These are phyloP conservation scores for Lipomyces chichibuensis DNA, from an alignment of 805 yeast species.

Conservation along the genomic window DNA sequence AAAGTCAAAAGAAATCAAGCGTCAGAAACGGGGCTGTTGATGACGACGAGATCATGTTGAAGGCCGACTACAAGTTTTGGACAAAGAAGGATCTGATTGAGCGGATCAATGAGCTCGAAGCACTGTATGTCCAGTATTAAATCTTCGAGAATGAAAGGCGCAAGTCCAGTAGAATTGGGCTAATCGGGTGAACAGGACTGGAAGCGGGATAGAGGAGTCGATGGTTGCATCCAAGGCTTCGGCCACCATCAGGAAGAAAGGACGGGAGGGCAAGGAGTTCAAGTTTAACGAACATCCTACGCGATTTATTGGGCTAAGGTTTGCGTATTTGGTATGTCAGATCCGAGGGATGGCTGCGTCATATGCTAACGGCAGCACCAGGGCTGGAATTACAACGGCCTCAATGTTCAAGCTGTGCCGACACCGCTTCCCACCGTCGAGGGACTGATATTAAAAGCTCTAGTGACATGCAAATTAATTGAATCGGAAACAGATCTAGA, in stretches of 20 bases:
- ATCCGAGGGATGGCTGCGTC: neutral
- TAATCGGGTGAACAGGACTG: neutral
- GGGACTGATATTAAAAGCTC: slow-evolving; percentile 68
- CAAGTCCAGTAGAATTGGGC: neutral
- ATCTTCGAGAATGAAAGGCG: no score
- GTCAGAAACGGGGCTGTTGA: neutral
- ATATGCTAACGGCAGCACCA: slow-evolving; percentile 17
- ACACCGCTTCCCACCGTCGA: slow-evolving; percentile 89
- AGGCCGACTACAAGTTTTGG: slow-evolving; percentile 60
- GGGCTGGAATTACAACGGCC: slow-evolving; percentile 94
- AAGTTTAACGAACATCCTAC: slow-evolving; percentile 41
- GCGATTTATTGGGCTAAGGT: slow-evolving; percentile 75
- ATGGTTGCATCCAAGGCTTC: neutral
- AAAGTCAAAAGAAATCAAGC: neutral
- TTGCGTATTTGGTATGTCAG: slow-evolving; percentile 62
- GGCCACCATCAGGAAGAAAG: slow-evolving; percentile 17
- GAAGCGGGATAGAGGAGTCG: slow-evolving; percentile 1
- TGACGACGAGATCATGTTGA: slow-evolving; percentile 20
- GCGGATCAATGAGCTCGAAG: slow-evolving; percentile 61
- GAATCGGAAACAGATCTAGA: slow-evolving; percentile 54
- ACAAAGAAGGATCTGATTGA: slow-evolving; percentile 64
- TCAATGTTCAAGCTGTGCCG: slow-evolving; percentile 73
- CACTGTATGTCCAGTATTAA: slow-evolving; percentile 10
- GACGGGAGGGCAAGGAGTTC: slow-evolving; percentile 19
- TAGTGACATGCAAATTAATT: slow-evolving; percentile 67